Percentiles rank a stretch among this genome's conserved stretches.
Conservation (phyloP, 2,329 filamentous ascomycete genomes). For the Fusarium vanettenii region DNA sequence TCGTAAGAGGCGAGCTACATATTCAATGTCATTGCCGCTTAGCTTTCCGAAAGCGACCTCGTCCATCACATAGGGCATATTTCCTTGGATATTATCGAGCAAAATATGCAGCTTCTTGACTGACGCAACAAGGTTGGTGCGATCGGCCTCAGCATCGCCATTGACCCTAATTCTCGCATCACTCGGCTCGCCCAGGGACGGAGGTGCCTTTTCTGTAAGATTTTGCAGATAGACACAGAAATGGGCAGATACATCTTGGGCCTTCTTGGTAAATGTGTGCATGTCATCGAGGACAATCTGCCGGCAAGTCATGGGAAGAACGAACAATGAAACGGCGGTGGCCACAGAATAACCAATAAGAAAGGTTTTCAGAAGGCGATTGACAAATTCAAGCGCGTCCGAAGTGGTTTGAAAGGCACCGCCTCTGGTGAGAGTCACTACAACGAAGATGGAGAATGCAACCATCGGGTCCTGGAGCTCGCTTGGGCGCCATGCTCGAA, state of each 20-base stretch:
- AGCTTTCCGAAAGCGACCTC: neutral
- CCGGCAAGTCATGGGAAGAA: slow-evolving; percentile 22
- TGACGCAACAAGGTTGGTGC: neutral
- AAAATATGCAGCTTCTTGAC: neutral
- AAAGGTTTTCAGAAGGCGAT: slow-evolving; percentile 18
- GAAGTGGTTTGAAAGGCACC: slow-evolving; percentile 6
- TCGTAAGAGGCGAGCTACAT: neutral
- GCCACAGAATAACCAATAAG: slow-evolving; percentile 16
- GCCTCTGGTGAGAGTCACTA: slow-evolving; percentile 16
- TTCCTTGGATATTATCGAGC: neutral
- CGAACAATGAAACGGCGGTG: slow-evolving; percentile 13
- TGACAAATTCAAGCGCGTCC: slow-evolving; percentile 6
- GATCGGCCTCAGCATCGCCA: neutral
- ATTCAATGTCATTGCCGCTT: neutral
- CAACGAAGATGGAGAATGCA: slow-evolving; percentile 19
- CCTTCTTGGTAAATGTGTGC: slow-evolving; percentile 4
- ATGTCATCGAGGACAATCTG: slow-evolving; percentile 11
- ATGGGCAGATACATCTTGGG: slow-evolving; percentile 6
- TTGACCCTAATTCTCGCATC: neutral
- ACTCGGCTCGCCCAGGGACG: neutral
- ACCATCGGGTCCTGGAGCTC: slow-evolving; percentile 23
- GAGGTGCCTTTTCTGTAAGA: neutral
- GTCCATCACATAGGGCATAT: neutral
- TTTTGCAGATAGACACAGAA: neutral
- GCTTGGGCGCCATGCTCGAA: slow-evolving; percentile 14